A percentile compares a stretch with the other conserved stretches of the same genome.
Conservation (phyloP, 2,329 filamentous ascomycete genomes). For the Colletotrichum cereale region DNA sequence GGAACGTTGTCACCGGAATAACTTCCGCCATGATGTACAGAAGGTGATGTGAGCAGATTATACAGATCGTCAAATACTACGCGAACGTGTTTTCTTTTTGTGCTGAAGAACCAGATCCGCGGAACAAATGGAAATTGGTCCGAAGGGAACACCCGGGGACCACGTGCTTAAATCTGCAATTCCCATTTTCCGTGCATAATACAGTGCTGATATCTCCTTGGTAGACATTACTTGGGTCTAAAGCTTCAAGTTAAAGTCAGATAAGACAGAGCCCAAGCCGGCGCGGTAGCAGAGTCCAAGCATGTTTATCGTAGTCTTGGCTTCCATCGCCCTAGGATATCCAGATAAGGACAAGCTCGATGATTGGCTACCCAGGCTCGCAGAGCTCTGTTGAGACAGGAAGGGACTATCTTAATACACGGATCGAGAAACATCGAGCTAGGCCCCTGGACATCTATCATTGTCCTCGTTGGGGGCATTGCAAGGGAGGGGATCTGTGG, state of each 20-base stretch:
- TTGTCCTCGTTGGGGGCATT: constrained; percentile 7
- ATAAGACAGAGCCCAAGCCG: constrained; percentile 26
- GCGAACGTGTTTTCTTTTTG: neutral
- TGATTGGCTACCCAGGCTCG: constrained; percentile 13
- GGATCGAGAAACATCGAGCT: constrained; percentile 4
- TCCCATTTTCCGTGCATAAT: neutral
- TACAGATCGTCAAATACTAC: neutral
- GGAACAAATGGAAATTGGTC: neutral
- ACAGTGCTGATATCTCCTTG: neutral
- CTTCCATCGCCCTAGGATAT: constrained; percentile 1
- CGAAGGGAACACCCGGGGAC: neutral
- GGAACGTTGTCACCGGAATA: constrained; percentile 52
- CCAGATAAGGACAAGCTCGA: constrained; percentile 21
- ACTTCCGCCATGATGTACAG: constrained; percentile 31
- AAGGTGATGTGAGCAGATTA: neutral
- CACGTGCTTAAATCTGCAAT: constrained; percentile 17
- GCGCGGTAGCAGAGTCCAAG: constrained; percentile 14
- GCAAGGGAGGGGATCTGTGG: constrained; percentile 11
- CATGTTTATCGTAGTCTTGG: constrained; percentile 24
- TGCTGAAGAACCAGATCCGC: neutral
- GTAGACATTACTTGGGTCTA: constrained; percentile 9
- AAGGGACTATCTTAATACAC: constrained; percentile 1
- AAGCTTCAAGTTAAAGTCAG: neutral
- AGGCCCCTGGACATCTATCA: neutral
- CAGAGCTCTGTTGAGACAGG: constrained; percentile 1